These are phyloP conservation scores for Combretum micranthum DNA, from an alignment of 345 rosid species.

Conservation along the genomic window DNA sequence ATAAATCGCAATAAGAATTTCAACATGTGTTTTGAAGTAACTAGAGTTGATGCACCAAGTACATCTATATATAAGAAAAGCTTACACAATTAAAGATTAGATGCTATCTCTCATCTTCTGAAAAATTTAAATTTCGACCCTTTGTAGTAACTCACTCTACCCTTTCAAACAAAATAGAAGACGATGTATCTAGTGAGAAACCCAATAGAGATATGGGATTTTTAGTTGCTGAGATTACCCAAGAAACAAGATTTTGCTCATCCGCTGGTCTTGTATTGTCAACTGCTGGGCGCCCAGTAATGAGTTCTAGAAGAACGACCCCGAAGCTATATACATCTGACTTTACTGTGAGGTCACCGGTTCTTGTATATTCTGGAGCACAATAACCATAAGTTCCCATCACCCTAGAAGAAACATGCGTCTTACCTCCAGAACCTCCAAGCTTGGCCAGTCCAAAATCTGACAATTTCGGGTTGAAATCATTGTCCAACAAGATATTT, in stretches of 20 bases:
- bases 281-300: conserved; percentile 21
- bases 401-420: conserved; percentile 12
- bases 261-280: conserved; percentile 17
- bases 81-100: too few species aligned
- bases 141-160: too few species aligned
- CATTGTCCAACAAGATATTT: conserved; percentile 20
- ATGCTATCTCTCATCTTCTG: too few species aligned
- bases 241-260: conserved; percentile 27
- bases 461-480: conserved; percentile 18
- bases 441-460: conserved; percentile 21
- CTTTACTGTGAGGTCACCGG: conserved; percentile 18
- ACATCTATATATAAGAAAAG: too few species aligned
- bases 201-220: too few species aligned
- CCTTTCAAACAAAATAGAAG: too few species aligned
- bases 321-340: conserved; percentile 26
- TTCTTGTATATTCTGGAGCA: conserved; percentile 20
- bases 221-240: conserved; percentile 13
- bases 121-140: too few species aligned
- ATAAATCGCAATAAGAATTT: too few species aligned
- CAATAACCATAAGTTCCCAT: conserved; percentile 29
- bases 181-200: too few species aligned
- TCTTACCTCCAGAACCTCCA: conserved; percentile 15
- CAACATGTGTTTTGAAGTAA: too few species aligned
- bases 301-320: conserved; percentile 19
- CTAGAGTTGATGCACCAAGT: too few species aligned